phyloP scores from a whole-genome alignment of 1,284 basidiomycete genomes.

The Trichosporon faecale region DNA sequence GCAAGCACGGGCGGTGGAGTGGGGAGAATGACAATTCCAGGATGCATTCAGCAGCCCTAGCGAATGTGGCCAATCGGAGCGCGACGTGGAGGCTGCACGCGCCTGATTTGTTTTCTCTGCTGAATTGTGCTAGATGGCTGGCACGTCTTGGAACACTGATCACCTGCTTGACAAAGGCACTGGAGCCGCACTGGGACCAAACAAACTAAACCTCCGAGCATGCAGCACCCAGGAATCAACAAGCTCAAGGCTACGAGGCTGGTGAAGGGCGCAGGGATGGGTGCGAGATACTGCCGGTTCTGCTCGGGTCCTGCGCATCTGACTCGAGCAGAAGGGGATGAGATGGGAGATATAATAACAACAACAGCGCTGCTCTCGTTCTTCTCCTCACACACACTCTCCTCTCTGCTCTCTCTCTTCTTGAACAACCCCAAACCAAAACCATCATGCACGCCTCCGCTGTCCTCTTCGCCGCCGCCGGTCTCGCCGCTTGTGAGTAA shows the following conservation, averaged over 20 bases:
- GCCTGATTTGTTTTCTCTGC: not conserved
- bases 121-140: not conserved
- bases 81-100: not conserved
- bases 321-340: not conserved
- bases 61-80: not conserved
- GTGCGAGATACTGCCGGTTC: too few relatives aligned
- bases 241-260: too few relatives aligned
- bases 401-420: not conserved
- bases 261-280: too few relatives aligned
- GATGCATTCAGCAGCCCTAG: not conserved
- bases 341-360: not conserved
- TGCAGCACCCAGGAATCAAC: not conserved
- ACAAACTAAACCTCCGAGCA: not conserved
- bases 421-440: not conserved
- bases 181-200: not conserved
- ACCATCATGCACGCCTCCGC: not conserved
- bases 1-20: not conserved
- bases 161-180: not conserved
- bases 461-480: not conserved
- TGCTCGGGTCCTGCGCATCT: not conserved
- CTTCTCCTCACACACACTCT: not conserved
- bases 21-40: constrained; percentile 1
- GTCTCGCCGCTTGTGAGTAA: constrained; percentile 2
- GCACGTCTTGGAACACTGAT: not conserved
- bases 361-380: not conserved